Base-by-base conservation (phyloP, 371 early-diverging fungal genomes). In the Batkoa obscura region DNA sequence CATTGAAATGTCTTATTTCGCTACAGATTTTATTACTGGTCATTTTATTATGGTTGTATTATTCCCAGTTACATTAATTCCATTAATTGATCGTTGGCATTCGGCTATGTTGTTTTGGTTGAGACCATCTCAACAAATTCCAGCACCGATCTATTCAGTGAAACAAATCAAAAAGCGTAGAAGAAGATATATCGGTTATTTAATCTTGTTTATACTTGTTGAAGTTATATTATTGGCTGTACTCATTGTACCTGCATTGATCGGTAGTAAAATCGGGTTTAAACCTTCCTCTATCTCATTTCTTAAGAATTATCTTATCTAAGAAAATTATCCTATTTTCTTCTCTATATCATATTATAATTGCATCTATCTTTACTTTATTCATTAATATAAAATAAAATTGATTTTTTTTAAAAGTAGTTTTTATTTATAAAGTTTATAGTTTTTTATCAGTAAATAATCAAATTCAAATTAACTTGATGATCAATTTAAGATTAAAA, bases 21-120 rank as follows among this genome's bases (percentile, higher is more conserved):
- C 86, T 0, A 72, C 78, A 8, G 89, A 88, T 55, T 84, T 88
- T 68, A 60, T 84, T 9, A 64, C 81, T 23, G 81, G 84, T 0
- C 87, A 87, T 49, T 51, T 80, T 43, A 76, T 89, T 32, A 64
- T 87, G 35, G 82, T 86, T 61, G 68, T 83, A 58, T 65, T 86
- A 33, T 79, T 74, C 32, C 60, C 83, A 31, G 71, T 86, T 48
- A 81, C 80, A 43, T 57, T 84, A 32, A 76, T 87, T 31, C 86
- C 84, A 2, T 78, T 75, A 62, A 69, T 85, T 48, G 83, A 84
- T 62, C 76, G 76, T 31, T 78, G 77, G 62, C 88, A 87, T 64
- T 83, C 84, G n/a, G 72, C 76, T 35, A 84, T 85, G 84, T 68
- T 87, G 46, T 87, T 87, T 64, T 87, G 86, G 88, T 63, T 86